Percentiles rank a stretch among this genome's conserved stretches.
These are phyloP conservation scores for Phylloporus rhodoxanthus DNA, from an alignment of 768 basidiomycete species.

Conservation along the genomic window DNA sequence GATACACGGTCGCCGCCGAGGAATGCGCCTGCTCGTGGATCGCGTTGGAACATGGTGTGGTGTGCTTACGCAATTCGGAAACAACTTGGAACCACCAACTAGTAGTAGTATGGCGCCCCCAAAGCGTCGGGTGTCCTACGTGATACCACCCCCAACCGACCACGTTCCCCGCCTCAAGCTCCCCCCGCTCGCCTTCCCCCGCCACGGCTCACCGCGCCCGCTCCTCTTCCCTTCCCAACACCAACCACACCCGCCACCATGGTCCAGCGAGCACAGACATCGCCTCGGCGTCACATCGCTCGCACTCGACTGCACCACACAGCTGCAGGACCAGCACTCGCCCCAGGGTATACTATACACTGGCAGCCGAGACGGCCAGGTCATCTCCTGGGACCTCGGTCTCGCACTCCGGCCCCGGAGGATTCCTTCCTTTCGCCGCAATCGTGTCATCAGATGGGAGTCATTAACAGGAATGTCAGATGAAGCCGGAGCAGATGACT, in stretches of 20 bases:
- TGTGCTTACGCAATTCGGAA: slow-evolving; percentile 21
- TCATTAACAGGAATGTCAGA: slow-evolving; percentile 81
- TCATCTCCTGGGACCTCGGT: slow-evolving; percentile 83
- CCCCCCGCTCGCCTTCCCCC: slow-evolving; percentile 56
- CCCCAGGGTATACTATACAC: slow-evolving; percentile 90
- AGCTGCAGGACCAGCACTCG: slow-evolving; percentile 52
- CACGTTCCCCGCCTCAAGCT: slow-evolving; percentile 62
- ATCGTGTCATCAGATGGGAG: slow-evolving; percentile 56
- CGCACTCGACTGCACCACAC: slow-evolving; percentile 82
- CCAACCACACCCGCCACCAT: slow-evolving; percentile 15
- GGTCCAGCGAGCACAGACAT: slow-evolving; percentile 62
- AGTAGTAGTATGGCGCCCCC: slow-evolving; percentile 43
- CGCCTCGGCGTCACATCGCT: slow-evolving; percentile 81
- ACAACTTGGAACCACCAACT: background rate
- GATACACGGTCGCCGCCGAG: slow-evolving; percentile 90
- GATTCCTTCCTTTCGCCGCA: slow-evolving; percentile 17
- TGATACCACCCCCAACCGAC: slow-evolving; percentile 68
- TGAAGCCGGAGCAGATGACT: slow-evolving; percentile 59
- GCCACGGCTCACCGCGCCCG: slow-evolving; percentile 66
- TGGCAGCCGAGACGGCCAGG: slow-evolving; percentile 81
- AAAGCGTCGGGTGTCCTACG: slow-evolving; percentile 77
- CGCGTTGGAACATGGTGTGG: slow-evolving; percentile 76
- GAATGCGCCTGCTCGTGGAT: slow-evolving; percentile 87
- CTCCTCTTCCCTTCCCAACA: slow-evolving; percentile 45
- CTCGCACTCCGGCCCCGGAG: slow-evolving; percentile 51